These are phyloP conservation scores for Pythium rishiriense DNA, from an alignment of 352 stramenopile genomes.

Conservation along the genomic window DNA sequence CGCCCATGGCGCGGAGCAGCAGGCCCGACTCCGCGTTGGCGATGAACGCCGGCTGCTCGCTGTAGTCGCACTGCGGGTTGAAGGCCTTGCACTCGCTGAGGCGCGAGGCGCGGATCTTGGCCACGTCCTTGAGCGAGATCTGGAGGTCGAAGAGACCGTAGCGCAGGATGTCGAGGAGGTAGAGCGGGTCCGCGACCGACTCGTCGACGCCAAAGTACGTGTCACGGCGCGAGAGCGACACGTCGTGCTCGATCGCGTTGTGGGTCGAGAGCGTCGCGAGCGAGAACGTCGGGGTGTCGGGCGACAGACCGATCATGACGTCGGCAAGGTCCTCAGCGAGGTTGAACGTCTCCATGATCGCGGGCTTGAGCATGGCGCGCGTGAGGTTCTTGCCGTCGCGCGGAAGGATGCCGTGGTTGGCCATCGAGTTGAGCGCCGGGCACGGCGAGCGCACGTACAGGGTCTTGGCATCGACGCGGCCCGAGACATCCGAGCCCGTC, in stretches of 20 bases:
- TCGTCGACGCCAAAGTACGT: constrained; percentile 36
- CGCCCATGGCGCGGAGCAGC: constrained; percentile 29
- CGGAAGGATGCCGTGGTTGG: constrained; percentile 47
- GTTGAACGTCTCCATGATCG: constrained; percentile 45
- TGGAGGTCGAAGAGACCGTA: constrained; percentile 15
- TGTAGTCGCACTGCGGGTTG: constrained; percentile 6
- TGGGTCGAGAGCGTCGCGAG: constrained; percentile 42
- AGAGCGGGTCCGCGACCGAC: constrained; percentile 22
- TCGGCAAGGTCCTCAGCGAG: constrained; percentile 36
- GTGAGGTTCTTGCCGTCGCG: constrained; percentile 47
- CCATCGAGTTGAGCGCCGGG: constrained; percentile 43
- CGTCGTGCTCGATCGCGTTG: constrained; percentile 35
- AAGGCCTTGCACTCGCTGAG: constrained; percentile 6
- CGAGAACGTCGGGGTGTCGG: constrained; percentile 31
- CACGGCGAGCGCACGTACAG: constrained; percentile 38
- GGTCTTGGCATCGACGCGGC: constrained; percentile 23
- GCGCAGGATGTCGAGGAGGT: constrained; percentile 32
- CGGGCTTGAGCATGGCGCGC: constrained; percentile 27
- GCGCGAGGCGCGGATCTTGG: constrained; percentile 11
- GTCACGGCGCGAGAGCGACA: constrained; percentile 34
- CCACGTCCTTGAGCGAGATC: constrained; percentile 13
- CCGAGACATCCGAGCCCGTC: constrained; percentile 24
- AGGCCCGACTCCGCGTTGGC: constrained; percentile 32
- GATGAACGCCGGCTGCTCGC: constrained; percentile 23
- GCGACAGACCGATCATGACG: constrained; percentile 29